Conservation (phyloP, 2,329 filamentous ascomycete genomes). For the Mycogone perniciosa region DNA sequence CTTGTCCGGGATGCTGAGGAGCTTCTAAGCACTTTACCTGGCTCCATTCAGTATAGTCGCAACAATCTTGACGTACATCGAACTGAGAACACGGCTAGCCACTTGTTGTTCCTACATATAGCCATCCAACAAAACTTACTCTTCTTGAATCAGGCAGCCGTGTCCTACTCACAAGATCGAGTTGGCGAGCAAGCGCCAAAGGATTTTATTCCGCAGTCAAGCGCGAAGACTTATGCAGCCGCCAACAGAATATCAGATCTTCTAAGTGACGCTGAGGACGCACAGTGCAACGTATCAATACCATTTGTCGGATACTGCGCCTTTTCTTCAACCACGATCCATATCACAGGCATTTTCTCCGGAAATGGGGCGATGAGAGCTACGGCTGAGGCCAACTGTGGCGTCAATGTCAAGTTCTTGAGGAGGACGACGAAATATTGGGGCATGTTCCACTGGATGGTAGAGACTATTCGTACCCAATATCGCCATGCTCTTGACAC, state of each 20-base stretch:
- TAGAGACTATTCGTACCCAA: constrained; percentile 83
- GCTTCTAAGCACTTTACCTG: constrained; percentile 64
- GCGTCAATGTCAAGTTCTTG: constrained; percentile 82
- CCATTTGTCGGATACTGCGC: constrained; percentile 94
- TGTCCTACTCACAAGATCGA: constrained; percentile 61
- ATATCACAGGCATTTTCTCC: constrained; percentile 86
- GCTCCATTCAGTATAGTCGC: constrained; percentile 62
- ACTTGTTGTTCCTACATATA: constrained; percentile 89
- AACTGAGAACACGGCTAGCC: constrained; percentile 79
- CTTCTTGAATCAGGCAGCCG: constrained; percentile 83
- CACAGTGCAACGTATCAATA: constrained; percentile 66
- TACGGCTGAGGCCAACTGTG: constrained; percentile 74
- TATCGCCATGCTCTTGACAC: constrained; percentile 81
- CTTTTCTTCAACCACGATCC: constrained; percentile 89
- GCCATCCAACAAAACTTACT: constrained; percentile 82
- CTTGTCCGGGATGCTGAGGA: constrained; percentile 66
- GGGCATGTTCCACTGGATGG: constrained; percentile 98
- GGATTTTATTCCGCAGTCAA: constrained; percentile 69
- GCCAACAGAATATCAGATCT: constrained; percentile 83
- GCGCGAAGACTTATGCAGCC: constrained; percentile 70
- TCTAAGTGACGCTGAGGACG: constrained; percentile 68
- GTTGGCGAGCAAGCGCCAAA: constrained; percentile 66
- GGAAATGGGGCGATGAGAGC: constrained; percentile 70
- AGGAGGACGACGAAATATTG: constrained; percentile 95
- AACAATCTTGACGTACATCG: constrained; percentile 83